Percentiles rank a stretch among this genome's conserved stretches.
Evolutionary conservation across 1,139 yeast genomes (phyloP).

Genomic region (Candida tunisiensis): DNA sequence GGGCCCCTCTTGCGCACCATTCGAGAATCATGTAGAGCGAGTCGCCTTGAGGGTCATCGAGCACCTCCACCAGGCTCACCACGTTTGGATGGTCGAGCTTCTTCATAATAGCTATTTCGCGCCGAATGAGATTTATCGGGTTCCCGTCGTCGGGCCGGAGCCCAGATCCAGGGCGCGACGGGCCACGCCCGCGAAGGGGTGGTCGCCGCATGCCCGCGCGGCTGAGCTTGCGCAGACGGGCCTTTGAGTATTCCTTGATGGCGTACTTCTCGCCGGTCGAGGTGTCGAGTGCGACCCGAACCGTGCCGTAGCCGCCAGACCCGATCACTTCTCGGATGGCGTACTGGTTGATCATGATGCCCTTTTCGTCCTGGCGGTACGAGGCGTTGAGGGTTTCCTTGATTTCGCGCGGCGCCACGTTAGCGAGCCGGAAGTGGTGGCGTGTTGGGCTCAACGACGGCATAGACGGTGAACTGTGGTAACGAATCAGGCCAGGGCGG

Average conservation of each 20-base stretch:
- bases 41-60: conserved; percentile 47
- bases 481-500: conserved; percentile 13
- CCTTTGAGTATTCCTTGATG: conserved; percentile 44
- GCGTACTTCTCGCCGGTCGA: conserved; percentile 26
- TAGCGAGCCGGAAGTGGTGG: conserved; percentile 20
- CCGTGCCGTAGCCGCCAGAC: conserved; percentile 81
- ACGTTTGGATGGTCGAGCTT: conserved; percentile 68
- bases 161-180: neutral
- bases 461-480: conserved; percentile 17
- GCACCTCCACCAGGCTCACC: conserved; percentile 74
- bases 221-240: conserved; percentile 28
- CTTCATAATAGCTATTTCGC: conserved; percentile 73
- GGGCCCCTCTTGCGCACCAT: conserved; percentile 40
- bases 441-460: conserved; percentile 18
- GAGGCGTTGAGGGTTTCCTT: conserved; percentile 23
- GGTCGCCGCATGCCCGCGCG: conserved; percentile 18
- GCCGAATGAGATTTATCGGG: conserved; percentile 31
- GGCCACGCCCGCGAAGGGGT: conserved; percentile 1
- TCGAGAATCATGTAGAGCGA: conserved; percentile 62
- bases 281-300: conserved; percentile 64
- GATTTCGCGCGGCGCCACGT: conserved; percentile 16
- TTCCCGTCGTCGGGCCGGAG: conserved; percentile 8
- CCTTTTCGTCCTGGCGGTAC: conserved; percentile 16
- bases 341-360: conserved; percentile 29
- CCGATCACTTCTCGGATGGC: conserved; percentile 51